Evolutionary conservation across 1,139 yeast genomes (phyloP).

Genomic region (Candida frijolesensis): DNA sequence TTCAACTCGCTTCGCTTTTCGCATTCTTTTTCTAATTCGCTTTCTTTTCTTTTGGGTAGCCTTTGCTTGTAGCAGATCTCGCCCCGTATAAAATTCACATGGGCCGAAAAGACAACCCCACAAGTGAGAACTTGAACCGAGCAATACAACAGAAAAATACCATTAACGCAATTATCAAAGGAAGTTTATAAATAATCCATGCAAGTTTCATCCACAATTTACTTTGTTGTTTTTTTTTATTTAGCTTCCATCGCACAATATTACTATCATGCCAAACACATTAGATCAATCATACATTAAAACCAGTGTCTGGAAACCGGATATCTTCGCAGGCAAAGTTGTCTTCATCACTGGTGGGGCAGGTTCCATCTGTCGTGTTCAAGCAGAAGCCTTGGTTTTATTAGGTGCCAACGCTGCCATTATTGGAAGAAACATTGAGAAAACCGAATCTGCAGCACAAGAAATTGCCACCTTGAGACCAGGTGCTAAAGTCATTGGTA

Average conservation of each 20-base stretch:
- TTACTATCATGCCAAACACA: conserved; percentile 17
- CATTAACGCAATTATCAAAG: too few relatives aligned
- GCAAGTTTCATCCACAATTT: too few relatives aligned
- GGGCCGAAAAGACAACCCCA: too few relatives aligned
- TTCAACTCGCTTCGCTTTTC: too few relatives aligned
- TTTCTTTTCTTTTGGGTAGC: too few relatives aligned
- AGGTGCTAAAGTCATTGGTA: conserved; percentile 70
- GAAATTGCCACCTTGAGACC: conserved; percentile 62
- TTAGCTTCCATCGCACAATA: background rate
- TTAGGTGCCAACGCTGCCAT: conserved; percentile 90
- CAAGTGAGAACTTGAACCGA: too few relatives aligned
- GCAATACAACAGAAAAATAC: too few relatives aligned
- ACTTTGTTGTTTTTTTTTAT: too few relatives aligned
- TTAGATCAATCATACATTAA: conserved; percentile 32
- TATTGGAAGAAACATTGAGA: conserved; percentile 72
- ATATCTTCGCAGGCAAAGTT: conserved; percentile 78
- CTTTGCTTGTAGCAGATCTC: too few relatives aligned
- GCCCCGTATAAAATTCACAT: too few relatives aligned
- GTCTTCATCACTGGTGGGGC: conserved; percentile 96
- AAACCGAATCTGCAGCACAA: conserved; percentile 67
- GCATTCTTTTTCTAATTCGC: too few relatives aligned
- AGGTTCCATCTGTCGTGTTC: conserved; percentile 90
- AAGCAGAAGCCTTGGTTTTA: conserved; percentile 79
- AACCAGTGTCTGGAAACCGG: conserved; percentile 52
- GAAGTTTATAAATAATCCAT: too few relatives aligned